Conservation (phyloP, 2,329 filamentous ascomycete species). For the Diplodia corticola region DNA sequence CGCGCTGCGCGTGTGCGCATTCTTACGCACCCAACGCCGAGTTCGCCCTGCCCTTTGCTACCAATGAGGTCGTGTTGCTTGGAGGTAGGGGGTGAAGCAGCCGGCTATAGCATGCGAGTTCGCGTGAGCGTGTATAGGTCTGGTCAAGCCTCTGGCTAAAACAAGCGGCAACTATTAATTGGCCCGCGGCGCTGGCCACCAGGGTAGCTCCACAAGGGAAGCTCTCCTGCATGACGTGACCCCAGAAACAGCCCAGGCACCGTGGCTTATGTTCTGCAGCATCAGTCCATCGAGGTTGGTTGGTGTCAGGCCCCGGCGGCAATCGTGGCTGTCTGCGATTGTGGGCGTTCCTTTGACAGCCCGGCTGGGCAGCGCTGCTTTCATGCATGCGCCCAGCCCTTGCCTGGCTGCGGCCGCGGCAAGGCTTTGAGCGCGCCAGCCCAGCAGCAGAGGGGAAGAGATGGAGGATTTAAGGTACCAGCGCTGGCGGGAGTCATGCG, state of each 20-base stretch:
- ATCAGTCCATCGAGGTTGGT: slow-evolving; percentile 2
- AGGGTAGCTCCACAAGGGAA: slow-evolving; percentile 16
- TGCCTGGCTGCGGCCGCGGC: neutral
- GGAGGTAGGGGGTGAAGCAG: neutral
- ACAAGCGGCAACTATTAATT: slow-evolving; percentile 19
- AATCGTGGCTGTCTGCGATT: slow-evolving; percentile 13
- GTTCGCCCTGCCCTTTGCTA: neutral
- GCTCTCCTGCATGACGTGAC: slow-evolving; percentile 20
- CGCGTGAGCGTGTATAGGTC: neutral
- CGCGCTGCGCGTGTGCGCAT: neutral
- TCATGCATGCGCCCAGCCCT: slow-evolving; percentile 3
- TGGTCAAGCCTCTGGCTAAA: neutral
- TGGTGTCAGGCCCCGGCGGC: slow-evolving; percentile 13
- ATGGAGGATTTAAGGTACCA: slow-evolving; percentile 20
- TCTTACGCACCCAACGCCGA: neutral
- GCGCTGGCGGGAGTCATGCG: slow-evolving; percentile 16
- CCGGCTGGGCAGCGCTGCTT: slow-evolving; percentile 12
- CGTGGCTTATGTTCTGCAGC: slow-evolving; percentile 17
- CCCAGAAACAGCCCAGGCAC: slow-evolving; percentile 21
- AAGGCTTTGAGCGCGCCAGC: neutral
- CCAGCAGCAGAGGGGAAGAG: neutral
- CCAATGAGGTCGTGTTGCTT: neutral
- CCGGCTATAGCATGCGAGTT: neutral
- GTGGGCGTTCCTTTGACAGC: slow-evolving; percentile 10
- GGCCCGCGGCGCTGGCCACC: neutral